Evolutionary conservation across 495 filamentous ascomycete genomes (phyloP).

Genomic region (Aspergillus bridgeri): DNA sequence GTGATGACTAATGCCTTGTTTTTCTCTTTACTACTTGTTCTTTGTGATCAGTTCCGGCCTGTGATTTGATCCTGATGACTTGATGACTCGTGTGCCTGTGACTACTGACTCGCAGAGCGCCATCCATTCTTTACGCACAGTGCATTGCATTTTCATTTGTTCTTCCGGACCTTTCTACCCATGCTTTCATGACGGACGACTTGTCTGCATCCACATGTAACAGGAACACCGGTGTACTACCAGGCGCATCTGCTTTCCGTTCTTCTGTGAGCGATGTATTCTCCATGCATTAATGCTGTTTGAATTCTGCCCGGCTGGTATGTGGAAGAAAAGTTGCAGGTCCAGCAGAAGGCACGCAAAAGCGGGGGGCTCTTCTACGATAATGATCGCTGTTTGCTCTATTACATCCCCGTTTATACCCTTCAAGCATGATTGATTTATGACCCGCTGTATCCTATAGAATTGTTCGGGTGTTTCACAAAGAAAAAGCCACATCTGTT

Average conservation of each 20-base stretch:
- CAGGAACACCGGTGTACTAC: slow-evolving; percentile 11
- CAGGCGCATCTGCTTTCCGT: not conserved
- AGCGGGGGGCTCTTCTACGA: slow-evolving; percentile 1
- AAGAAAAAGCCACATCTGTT: slow-evolving; percentile 13
- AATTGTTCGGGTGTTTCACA: slow-evolving; percentile 15
- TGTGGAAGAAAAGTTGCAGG: not conserved
- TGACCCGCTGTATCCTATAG: slow-evolving; percentile 17
- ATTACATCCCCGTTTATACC: slow-evolving; percentile 11
- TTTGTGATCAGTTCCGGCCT: slow-evolving; percentile 11
- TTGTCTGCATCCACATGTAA: slow-evolving; percentile 10
- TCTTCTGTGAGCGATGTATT: not conserved
- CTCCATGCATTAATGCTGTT: not conserved
- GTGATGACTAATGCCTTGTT: slow-evolving; percentile 38
- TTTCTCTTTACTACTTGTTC: slow-evolving; percentile 13
- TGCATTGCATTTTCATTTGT: slow-evolving; percentile 17
- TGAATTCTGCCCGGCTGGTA: not conserved
- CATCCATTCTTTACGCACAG: slow-evolving; percentile 34
- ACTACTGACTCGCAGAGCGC: slow-evolving; percentile 42
- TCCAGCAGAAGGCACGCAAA: slow-evolving; percentile 2
- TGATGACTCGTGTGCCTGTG: slow-evolving; percentile 31
- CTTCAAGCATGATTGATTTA: slow-evolving; percentile 7
- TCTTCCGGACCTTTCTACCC: slow-evolving; percentile 7
- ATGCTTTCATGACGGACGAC: slow-evolving; percentile 9
- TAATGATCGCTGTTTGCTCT: not conserved
- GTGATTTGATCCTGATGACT: slow-evolving; percentile 29